Base-by-base conservation (phyloP, 1,284 basidiomycete genomes). In the Schizopora paradoxa region DNA sequence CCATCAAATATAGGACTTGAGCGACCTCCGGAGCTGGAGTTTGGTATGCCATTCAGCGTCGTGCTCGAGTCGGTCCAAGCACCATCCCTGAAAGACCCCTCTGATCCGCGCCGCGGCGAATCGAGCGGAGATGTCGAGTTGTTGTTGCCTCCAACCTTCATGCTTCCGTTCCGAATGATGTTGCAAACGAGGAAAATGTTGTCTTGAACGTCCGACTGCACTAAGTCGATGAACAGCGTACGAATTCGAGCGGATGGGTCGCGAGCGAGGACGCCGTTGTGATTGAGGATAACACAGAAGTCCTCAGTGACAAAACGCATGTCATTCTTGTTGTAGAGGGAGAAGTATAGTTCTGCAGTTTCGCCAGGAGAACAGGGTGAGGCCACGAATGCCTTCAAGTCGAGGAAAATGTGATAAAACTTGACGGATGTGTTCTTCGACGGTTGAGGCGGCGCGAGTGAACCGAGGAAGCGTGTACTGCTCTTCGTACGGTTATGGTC, bases 271-370 rank as follows among this genome's bases (percentile, higher is more conserved):
- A 87, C 86, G 6, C 94, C 94, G 50, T 93, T 89, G 65, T 94
- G 90, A 62, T 95, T 94, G 22, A 98, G 76, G 29, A 95, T 69
- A 14, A 83, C 82, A 58, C 89, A 94, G 60, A 87, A 96, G 18
- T 98, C 95, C 64, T 99, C 95, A 0, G 92, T 95, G 36, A 98
- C 77, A 63, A 96, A 97, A 32, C 88, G 82, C 5, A 74, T 74
- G 43, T 90, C 86, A 39, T 79, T 75, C 57, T 88, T 86, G 65
- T 86, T 89, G 74, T 91, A 98, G 4, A 99, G 74, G 2, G 91
- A 92, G 66, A 98, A 96, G 64, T 86, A 93, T 4, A 99, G 79
- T 61, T 99, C 94, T 4, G 83, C 87, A 0, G 87, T 87, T 64
- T 98, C 94, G 11, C 92, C 93, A 0, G 91, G 86, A 0, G 81